A percentile compares a stretch with the other conserved stretches of the same genome.
phyloP scores from a whole-genome alignment of 73 alveolate genomes.

The Tetrahymena elliotti region DNA sequence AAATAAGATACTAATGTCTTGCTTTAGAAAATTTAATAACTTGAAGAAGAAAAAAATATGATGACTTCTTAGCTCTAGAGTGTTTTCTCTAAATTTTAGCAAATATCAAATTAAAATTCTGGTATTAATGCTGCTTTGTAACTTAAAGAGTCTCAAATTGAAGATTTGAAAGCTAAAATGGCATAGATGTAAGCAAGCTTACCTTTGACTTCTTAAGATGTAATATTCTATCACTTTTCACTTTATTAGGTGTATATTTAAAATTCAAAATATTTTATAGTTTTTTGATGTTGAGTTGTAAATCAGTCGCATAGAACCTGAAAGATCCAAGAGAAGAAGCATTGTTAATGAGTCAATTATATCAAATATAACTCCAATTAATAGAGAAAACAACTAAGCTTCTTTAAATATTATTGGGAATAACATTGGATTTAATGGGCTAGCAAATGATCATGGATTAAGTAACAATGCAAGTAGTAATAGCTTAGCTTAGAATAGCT shows the following conservation, averaged over 20 bases:
- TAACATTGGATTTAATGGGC: background rate
- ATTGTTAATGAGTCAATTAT: background rate
- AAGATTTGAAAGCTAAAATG: background rate
- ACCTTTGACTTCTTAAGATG: background rate
- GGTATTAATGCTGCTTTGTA: background rate
- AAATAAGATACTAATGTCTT: background rate
- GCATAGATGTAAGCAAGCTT: background rate
- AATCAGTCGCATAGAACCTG: background rate
- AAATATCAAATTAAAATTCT: background rate
- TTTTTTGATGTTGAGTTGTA: background rate
- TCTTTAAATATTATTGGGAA: background rate
- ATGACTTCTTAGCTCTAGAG: background rate
- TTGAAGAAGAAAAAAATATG: background rate
- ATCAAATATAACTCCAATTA: background rate
- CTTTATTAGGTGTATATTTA: background rate
- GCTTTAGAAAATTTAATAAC: background rate
- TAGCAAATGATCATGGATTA: background rate
- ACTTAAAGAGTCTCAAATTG: background rate
- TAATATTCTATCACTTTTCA: background rate
- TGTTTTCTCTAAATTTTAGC: background rate
- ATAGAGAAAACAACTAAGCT: background rate
- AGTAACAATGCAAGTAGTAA: background rate
- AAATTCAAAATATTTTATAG: background rate
- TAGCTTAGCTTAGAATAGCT: background rate
- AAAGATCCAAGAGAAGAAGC: background rate